Evolutionary conservation across 192 early-diverging fungal species (phyloP).

Genomic region (Mortierella alpina): DNA sequence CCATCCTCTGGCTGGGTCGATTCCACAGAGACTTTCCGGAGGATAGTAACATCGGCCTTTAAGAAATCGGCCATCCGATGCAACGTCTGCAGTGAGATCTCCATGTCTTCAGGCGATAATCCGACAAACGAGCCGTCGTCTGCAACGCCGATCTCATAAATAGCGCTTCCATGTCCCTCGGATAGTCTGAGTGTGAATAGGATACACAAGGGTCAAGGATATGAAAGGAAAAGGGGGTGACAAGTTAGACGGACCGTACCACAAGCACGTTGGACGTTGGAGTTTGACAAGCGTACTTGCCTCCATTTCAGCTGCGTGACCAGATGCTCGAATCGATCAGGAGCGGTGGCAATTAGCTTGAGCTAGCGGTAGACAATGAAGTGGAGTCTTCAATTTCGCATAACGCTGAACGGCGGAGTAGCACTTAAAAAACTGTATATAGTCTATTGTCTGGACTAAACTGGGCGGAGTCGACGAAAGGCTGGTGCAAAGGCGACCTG

Average conservation of each 20-base stretch:
- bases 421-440: background rate
- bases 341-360: slow-evolving; percentile 72
- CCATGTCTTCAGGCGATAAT: slow-evolving; percentile 69
- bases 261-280: background rate
- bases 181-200: slow-evolving; percentile 61
- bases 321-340: slow-evolving; percentile 83
- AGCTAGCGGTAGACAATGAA: slow-evolving; percentile 59
- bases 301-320: slow-evolving; percentile 95
- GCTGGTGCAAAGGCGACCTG: background rate
- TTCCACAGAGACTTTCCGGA: slow-evolving; percentile 60
- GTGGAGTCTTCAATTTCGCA: too few relatives aligned
- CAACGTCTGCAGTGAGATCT: slow-evolving; percentile 68
- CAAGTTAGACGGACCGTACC: background rate
- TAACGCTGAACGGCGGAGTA: background rate
- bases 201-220: background rate
- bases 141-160: slow-evolving; percentile 91
- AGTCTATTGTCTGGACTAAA: too few relatives aligned
- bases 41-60: slow-evolving; percentile 74
- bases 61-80: slow-evolving; percentile 71
- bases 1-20: slow-evolving; percentile 47
- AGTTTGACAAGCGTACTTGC: slow-evolving; percentile 9
- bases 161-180: slow-evolving; percentile 87
- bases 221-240: background rate
- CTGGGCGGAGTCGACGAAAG: slow-evolving; percentile 13
- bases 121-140: slow-evolving; percentile 87